Base-by-base conservation (phyloP, 1,139 yeast genomes). In the Protomyces inundatus region DNA sequence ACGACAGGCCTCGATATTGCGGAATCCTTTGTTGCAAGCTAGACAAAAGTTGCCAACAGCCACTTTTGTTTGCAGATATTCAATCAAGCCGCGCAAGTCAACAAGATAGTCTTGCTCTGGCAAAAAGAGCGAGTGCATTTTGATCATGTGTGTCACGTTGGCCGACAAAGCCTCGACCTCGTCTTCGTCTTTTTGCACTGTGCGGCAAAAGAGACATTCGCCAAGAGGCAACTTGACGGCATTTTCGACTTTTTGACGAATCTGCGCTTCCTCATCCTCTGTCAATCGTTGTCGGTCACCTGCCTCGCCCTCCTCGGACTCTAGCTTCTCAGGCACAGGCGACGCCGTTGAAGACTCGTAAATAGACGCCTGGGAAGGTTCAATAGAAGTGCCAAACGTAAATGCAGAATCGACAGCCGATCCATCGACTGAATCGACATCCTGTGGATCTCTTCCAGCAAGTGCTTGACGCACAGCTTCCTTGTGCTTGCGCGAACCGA, bases 11-110 rank as follows among this genome's bases (percentile, higher is more conserved):
- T 89, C 96, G 45, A 91, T 74, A 64, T 85, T 84, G 69, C 83
- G 82, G 6, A 98, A 98, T 74, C 89, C 90, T 74, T 86, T 95
- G 58, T 80, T 79, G 75, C 99, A 93, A 60, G 85, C 82, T 60
- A 93, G 76, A 75, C 99, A 93, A 70, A 88, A 84, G 70, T 88
- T 86, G 54, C 97, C 97, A 56, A 87, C 81, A 10, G 95, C 90
- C 67, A 93, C 84, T 71, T 88, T 87, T 69, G 90, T 96, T 34
- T 88, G 90, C 66, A 95, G 76, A 71, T 89, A 90, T 6, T 78
- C 76, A 51, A 95, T 75, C 62, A 93, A 79, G 0, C 98, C 98
- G 52, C 78, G 80, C 63, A 83, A 76, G 73, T 93, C 89, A 0
- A 77, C 79, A 63, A 93, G 79, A 72, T 83, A 93, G 35, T 82